phyloP scores from a whole-genome alignment of 2,329 filamentous ascomycete genomes.

The Alternaria infectoria region DNA sequence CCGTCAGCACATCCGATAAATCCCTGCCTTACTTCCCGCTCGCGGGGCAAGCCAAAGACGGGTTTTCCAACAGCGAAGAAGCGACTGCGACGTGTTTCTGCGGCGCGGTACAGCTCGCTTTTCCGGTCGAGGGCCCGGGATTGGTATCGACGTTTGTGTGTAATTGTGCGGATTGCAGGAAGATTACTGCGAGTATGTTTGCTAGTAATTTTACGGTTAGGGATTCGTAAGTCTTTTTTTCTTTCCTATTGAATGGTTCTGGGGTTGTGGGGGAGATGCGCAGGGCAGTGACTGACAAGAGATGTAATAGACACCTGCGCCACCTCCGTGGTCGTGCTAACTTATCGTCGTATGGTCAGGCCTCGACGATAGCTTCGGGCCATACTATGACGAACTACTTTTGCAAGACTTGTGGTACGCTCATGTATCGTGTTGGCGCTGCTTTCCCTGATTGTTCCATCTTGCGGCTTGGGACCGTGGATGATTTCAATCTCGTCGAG shows the following conservation, averaged over 20 bases:
- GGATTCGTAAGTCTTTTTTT: slow-evolving; percentile 42
- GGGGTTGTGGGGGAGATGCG: background rate
- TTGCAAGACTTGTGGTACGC: slow-evolving; percentile 64
- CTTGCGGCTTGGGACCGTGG: slow-evolving; percentile 65
- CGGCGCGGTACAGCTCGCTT: slow-evolving; percentile 34
- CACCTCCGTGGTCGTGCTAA: slow-evolving; percentile 60
- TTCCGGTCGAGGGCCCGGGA: slow-evolving; percentile 54
- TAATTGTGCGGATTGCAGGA: slow-evolving; percentile 67
- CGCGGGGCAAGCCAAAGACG: slow-evolving; percentile 22
- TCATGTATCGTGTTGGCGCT: slow-evolving; percentile 63
- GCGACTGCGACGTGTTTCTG: slow-evolving; percentile 42
- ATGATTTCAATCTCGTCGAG: slow-evolving; percentile 66
- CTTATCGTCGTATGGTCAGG: slow-evolving; percentile 55
- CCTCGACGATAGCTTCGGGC: slow-evolving; percentile 5
- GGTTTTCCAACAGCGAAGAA: slow-evolving; percentile 25
- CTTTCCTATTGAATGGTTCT: background rate
- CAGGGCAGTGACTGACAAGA: background rate
- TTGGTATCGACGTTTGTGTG: slow-evolving; percentile 63
- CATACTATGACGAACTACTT: slow-evolving; percentile 66
- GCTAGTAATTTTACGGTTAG: slow-evolving; percentile 61
- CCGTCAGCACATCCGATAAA: slow-evolving; percentile 8
- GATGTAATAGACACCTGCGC: slow-evolving; percentile 37
- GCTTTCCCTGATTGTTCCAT: slow-evolving; percentile 57
- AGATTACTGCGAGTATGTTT: slow-evolving; percentile 67
- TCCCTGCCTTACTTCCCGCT: slow-evolving; percentile 23